A percentile compares a stretch with the other conserved stretches of the same genome.
phyloP scores from a whole-genome alignment of 345 rosid genomes.

The Jatropha curcas region DNA sequence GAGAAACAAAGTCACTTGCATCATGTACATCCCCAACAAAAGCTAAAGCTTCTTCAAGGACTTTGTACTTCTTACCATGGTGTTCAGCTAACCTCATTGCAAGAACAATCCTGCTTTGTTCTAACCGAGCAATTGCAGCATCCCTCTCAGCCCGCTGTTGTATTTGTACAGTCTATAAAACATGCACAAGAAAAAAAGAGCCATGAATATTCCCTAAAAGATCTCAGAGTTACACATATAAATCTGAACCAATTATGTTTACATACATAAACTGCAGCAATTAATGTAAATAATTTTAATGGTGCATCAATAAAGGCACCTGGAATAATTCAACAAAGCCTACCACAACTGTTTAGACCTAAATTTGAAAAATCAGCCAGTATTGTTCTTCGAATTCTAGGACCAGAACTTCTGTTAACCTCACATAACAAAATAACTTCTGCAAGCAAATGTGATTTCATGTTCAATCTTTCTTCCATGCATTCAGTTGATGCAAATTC shows the following conservation, averaged over 20 bases:
- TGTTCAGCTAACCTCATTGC: conserved; percentile 84
- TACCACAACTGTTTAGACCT: not conserved
- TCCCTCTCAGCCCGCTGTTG: conserved; percentile 92
- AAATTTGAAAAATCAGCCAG: not conserved
- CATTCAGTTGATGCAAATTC: not conserved
- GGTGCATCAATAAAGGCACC: not conserved
- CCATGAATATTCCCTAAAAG: not conserved
- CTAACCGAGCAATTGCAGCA: conserved; percentile 79
- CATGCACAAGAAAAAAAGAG: not conserved
- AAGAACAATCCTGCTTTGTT: conserved; percentile 88
- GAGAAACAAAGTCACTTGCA: conserved; percentile 48
- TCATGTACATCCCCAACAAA: conserved; percentile 73
- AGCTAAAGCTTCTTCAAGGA: conserved; percentile 82
- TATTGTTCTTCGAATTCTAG: not conserved
- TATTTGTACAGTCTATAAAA: conserved; percentile 63
- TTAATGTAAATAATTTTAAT: not conserved
- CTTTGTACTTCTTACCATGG: conserved; percentile 78
- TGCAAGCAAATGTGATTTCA: not conserved
- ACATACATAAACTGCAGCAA: conserved; percentile 2
- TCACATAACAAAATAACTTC: not conserved
- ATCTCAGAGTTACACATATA: not conserved
- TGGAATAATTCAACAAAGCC: not conserved
- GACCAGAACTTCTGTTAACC: not conserved
- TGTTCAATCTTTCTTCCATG: not conserved
- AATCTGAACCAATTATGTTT: not conserved